Evolutionary conservation across 108 stramenopile species (phyloP), one percentile per base, ranked within the genome.

Genomic region (Chaetoceros muelleri): DNA sequence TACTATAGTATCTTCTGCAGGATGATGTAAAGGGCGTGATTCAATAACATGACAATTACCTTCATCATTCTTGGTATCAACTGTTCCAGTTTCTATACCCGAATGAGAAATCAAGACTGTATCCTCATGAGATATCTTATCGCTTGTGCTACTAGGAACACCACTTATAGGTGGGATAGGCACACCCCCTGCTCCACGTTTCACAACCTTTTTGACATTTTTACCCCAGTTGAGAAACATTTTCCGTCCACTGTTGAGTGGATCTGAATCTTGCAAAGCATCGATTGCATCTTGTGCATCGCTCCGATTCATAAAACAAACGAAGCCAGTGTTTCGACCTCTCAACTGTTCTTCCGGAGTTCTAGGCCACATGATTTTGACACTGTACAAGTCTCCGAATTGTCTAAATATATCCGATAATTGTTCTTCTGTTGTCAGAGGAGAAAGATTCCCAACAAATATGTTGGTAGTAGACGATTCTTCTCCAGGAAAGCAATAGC

Each of bases 281-380:
- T 86, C 81, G 78, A 90, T 80, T 5, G 95, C 95, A 49, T 81
- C 85, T 69, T 93, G 82, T 19, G 95, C 92, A 61, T 94, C 93
- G 45, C 60, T 58, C 10, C 93, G 78, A 60, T 74, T 28, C 75
- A 71, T 76, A 63, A 90, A 96, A 60, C 88, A 90, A 7, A 96
- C 93, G 60, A 96, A 96, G 7, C 93, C 90, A 1, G 90, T 87
- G 57, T 86, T 85, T 5, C 93, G 68, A 54, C 87, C 79, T 27
- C 95, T 78, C 1, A 67, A 61, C 27, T 82, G 44, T 62, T 96
- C 95, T 57, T 89, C 87, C 28, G 71, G 67, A 1, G 92, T 91
- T 23, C 95, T 67, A 1, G 95, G 93, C 90, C 90, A 96, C 95
- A 96, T 96, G 57, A 96, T 90, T 25, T 63, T 63, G 21, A 63